phyloP scores from a whole-genome alignment of 176 grass and related monocot genomes.

The Chloris gayana region DNA sequence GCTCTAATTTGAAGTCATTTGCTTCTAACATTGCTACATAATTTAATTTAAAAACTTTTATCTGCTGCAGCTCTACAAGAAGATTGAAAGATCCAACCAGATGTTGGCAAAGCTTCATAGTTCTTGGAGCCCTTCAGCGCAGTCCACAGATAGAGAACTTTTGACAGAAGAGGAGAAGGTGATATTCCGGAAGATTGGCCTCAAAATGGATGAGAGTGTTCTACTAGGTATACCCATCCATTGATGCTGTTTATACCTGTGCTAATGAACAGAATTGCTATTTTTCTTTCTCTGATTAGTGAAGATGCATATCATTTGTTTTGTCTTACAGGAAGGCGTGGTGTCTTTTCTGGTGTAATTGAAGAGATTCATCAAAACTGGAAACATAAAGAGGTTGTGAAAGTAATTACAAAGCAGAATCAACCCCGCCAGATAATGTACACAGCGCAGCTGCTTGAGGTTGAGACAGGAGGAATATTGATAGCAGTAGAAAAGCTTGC shows the following conservation, averaged over 20 bases:
- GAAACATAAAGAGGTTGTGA: slow-evolving; percentile 92
- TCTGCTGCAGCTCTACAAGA: slow-evolving; percentile 68
- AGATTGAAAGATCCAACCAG: slow-evolving; percentile 79
- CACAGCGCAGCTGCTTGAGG: slow-evolving; percentile 71
- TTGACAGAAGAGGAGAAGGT: slow-evolving; percentile 81
- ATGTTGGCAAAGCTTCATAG: slow-evolving; percentile 59
- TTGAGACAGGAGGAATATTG: slow-evolving; percentile 71
- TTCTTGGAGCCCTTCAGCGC: slow-evolving; percentile 53
- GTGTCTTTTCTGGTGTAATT: slow-evolving; percentile 85
- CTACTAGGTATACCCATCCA: slow-evolving; percentile 54
- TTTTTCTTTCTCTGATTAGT: not conserved
- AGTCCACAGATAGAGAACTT: slow-evolving; percentile 71
- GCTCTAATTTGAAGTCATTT: slow-evolving; percentile 18
- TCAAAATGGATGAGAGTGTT: slow-evolving; percentile 74
- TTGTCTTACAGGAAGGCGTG: slow-evolving; percentile 68
- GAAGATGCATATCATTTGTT: slow-evolving; percentile 24
- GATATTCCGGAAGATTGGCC: slow-evolving; percentile 63
- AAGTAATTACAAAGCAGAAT: slow-evolving; percentile 83
- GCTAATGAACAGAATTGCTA: not conserved
- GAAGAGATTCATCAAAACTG: slow-evolving; percentile 89
- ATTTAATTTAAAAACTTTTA: slow-evolving; percentile 8
- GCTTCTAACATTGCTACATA: not conserved
- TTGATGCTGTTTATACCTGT: slow-evolving; percentile 9
- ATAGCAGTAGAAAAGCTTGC: slow-evolving; percentile 68
- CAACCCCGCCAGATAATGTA: slow-evolving; percentile 53